These are phyloP conservation scores for Sphenostylis stenocarpa DNA, from an alignment of 306 rosid species.

Conservation along the genomic window DNA sequence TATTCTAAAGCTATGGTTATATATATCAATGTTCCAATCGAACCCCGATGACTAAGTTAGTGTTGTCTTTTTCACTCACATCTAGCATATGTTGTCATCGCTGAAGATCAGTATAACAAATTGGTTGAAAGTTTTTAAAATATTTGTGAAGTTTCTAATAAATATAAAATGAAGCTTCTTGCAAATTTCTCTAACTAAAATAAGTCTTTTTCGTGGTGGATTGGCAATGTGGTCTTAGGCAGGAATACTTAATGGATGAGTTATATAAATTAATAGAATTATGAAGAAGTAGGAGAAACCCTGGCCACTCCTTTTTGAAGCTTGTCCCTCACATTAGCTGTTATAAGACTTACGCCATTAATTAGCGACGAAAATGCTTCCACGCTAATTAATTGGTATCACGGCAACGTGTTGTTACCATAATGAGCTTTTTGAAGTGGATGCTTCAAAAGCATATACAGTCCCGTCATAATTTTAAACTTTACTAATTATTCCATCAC, in stretches of 20 bases:
- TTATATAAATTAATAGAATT: not conserved
- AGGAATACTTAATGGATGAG: not conserved
- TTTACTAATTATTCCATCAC: not conserved
- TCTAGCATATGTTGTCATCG: too few species aligned
- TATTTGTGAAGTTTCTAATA: not conserved
- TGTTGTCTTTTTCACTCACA: too few species aligned
- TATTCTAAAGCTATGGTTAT: too few species aligned
- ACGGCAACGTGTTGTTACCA: slow-evolving; percentile 9
- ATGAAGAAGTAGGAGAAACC: not conserved
- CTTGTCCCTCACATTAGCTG: slow-evolving; percentile 1
- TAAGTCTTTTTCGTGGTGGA: not conserved
- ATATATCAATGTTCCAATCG: too few species aligned
- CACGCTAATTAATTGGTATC: not conserved
- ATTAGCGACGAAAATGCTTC: not conserved
- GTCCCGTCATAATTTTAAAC: not conserved
- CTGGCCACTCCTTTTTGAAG: not conserved
- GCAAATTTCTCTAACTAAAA: not conserved
- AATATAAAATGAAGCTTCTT: not conserved
- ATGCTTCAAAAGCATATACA: not conserved
- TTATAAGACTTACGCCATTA: not conserved
- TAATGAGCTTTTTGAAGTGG: slow-evolving; percentile 14
- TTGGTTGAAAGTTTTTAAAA: too few species aligned
- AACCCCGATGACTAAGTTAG: too few species aligned
- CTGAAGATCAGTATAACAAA: too few species aligned
- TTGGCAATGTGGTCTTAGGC: not conserved